A percentile compares a stretch with the other conserved stretches of the same genome.
Evolutionary conservation across 257 asterid species (phyloP).

Genomic region (Sherardia arvensis): DNA sequence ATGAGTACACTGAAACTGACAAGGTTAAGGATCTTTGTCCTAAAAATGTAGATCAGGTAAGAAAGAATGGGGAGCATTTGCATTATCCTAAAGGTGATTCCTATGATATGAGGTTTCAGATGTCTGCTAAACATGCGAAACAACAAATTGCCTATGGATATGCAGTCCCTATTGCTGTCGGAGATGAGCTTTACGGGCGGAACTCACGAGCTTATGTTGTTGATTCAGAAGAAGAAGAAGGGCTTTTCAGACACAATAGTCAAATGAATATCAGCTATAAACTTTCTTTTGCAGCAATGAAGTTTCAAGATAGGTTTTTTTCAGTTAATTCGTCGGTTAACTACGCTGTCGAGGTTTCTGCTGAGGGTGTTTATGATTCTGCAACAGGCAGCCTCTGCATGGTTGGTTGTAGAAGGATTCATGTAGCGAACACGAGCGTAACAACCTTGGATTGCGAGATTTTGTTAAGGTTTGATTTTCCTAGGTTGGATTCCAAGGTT

Average conservation of each 20-base stretch:
- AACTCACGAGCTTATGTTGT: not conserved
- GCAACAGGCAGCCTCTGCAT: conserved; percentile 52
- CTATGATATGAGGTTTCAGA: conserved; percentile 43
- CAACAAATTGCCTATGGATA: conserved; percentile 31
- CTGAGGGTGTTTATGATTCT: conserved; percentile 51
- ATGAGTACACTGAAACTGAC: conserved; percentile 41
- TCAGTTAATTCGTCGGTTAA: conserved; percentile 12
- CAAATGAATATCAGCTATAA: conserved; percentile 41
- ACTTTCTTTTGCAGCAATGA: conserved; percentile 10
- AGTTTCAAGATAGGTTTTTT: not conserved
- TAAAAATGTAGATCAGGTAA: conserved; percentile 7
- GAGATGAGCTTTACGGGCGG: conserved; percentile 16
- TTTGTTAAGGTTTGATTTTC: conserved; percentile 27
- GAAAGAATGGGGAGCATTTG: conserved; percentile 12
- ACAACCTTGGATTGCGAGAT: conserved; percentile 44
- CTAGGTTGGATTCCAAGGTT: conserved; percentile 16
- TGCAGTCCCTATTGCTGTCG: conserved; percentile 37
- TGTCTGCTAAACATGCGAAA: conserved; percentile 19
- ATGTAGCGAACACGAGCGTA: not conserved
- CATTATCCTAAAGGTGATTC: conserved; percentile 41
- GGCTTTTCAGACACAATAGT: not conserved
- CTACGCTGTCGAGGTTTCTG: conserved; percentile 24
- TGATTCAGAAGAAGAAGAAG: conserved; percentile 6
- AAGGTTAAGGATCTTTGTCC: conserved; percentile 26
- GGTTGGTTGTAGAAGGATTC: conserved; percentile 52